Evolutionary conservation across 2,329 filamentous ascomycete species (phyloP).

Genomic region (Dactylonectria estremocensis): DNA sequence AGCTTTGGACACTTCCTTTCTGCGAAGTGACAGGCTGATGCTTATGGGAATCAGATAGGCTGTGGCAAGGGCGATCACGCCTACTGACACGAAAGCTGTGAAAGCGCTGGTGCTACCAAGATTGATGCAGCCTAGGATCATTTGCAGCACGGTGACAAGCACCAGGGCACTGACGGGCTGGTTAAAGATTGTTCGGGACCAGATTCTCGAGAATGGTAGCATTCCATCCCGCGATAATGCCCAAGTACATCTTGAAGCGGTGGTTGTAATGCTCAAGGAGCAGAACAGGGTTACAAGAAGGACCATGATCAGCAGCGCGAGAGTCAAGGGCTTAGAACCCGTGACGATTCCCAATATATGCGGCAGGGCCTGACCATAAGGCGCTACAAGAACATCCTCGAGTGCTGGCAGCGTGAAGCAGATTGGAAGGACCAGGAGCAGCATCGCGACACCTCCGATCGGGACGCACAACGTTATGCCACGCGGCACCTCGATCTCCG

Average conservation of each 20-base stretch:
- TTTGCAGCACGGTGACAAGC: conserved; percentile 77
- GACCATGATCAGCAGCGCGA: conserved; percentile 80
- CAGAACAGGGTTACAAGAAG: conserved; percentile 83
- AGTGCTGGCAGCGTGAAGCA: conserved; percentile 82
- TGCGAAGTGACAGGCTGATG: conserved; percentile 76
- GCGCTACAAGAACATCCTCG: conserved; percentile 71
- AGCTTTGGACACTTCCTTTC: conserved; percentile 73
- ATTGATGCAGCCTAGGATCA: conserved; percentile 81
- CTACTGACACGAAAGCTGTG: conserved; percentile 83
- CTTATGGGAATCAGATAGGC: conserved; percentile 83
- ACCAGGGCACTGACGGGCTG: conserved; percentile 76
- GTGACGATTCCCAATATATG: conserved; percentile 81
- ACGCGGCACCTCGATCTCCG: conserved; percentile 71
- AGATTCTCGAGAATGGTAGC: conserved; percentile 77
- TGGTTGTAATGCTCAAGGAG: conserved; percentile 80
- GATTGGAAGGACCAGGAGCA: conserved; percentile 72
- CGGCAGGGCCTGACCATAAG: conserved; percentile 81
- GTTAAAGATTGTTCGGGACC: conserved; percentile 58
- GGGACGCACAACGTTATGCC: conserved; percentile 76
- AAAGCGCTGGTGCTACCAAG: conserved; percentile 84
- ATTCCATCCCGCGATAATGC: conserved; percentile 83
- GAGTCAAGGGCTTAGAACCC: conserved; percentile 78
- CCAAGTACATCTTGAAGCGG: conserved; percentile 80
- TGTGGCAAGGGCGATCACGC: conserved; percentile 81
- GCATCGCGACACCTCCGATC: conserved; percentile 74